Base-by-base conservation (phyloP, 2,329 filamentous ascomycete genomes). In the Fusarium udum region DNA sequence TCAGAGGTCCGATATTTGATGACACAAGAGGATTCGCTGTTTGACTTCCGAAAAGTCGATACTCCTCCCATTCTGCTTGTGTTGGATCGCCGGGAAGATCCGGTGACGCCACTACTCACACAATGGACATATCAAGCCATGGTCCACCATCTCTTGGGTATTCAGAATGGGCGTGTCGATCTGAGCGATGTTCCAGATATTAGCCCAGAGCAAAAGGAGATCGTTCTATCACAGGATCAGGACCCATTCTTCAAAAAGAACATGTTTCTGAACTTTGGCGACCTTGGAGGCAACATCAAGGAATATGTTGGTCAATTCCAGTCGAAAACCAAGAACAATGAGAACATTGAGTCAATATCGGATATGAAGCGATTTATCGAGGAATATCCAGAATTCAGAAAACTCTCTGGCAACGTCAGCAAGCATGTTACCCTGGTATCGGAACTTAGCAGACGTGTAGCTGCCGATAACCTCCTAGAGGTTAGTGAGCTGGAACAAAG, bases 71-170 rank as follows among this genome's bases (percentile, higher is more conserved):
- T 99, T 76, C 86, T 99, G 20, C 87, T 99, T 39, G 90, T 99
- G 61, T 84, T 99, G 36, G 96, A 99, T 82, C 91, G 96, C 46
- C 90, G 96, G 81, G 95, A 98, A 79, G 96, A 99, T 78, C 95
- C 96, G 0, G 93, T 98, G 57, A 99, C 96, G 7, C 96, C 96
- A 1, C 85, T 99, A 16, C 87, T 99, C 55, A 97, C 95, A 6
- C 96, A 99, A 81, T 99, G 96, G 96, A 99, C 96, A 32, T 99
- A 99, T 79, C 96, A 99, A 83, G 96, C 96, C n/a, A 99, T 99
- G 95, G 96, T 99, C 2, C 96, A 99, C 80, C 96, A 99, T 79
- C 85, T 98, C 4, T 87, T 99, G 18, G 96, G 96, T 10, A 97
- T 99, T 74, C 90, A 93, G 66, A 98, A 98, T 80, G 96, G 96